These are phyloP conservation scores for Xanthoconium stramineum DNA, from an alignment of 768 basidiomycete genomes.

Conservation along the genomic window DNA sequence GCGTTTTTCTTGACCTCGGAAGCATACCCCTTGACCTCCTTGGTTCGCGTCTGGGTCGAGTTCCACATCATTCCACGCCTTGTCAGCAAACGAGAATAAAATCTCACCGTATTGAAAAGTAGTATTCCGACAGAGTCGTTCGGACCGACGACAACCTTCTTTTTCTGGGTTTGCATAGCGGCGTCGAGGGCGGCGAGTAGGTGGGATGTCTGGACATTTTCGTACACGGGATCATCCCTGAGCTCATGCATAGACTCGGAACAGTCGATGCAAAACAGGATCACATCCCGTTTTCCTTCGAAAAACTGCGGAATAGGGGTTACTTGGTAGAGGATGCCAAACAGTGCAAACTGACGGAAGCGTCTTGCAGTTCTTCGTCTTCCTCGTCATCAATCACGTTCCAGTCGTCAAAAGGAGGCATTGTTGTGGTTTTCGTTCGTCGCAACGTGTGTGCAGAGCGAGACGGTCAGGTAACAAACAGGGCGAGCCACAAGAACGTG, in stretches of 20 bases:
- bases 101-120: slow-evolving; percentile 86
- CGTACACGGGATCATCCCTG: slow-evolving; percentile 59
- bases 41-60: slow-evolving; percentile 20
- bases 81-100: neutral
- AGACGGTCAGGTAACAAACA: neutral
- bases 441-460: neutral
- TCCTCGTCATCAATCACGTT: slow-evolving; percentile 77
- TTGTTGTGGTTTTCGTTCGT: slow-evolving; percentile 17
- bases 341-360: slow-evolving; percentile 43
- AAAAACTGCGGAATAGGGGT: slow-evolving; percentile 44
- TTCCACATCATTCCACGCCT: neutral
- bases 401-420: slow-evolving; percentile 80
- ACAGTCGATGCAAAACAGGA: slow-evolving; percentile 95
- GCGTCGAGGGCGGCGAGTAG: slow-evolving; percentile 77
- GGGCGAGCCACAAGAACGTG: slow-evolving; percentile 2
- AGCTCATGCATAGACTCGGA: slow-evolving; percentile 84
- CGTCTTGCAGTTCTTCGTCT: slow-evolving; percentile 76
- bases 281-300: slow-evolving; percentile 78
- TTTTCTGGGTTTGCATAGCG: slow-evolving; percentile 84
- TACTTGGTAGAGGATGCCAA: neutral
- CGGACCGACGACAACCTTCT: slow-evolving; percentile 85
- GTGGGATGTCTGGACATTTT: slow-evolving; percentile 70
- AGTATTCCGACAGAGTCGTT: slow-evolving; percentile 88
- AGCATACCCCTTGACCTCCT: slow-evolving; percentile 35
- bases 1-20: slow-evolving; percentile 68